Base-by-base conservation (phyloP, 805 yeast genomes). In the Maudiozyma serrabonitensis region DNA sequence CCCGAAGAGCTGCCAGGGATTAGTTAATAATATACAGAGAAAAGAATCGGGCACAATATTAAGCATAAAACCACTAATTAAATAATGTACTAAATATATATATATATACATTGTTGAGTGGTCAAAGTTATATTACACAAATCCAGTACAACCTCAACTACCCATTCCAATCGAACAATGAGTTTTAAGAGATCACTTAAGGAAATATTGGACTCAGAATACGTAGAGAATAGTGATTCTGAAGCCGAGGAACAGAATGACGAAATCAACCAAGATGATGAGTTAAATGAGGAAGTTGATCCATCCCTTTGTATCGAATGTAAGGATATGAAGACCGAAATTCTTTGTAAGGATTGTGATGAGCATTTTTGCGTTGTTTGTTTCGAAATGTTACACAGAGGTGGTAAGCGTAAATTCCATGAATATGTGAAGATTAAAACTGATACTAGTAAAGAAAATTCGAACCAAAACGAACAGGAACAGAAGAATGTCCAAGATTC, bases 361-460 rank as follows among this genome's bases (percentile, higher is more conserved):
- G 91, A 84, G 57, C 71, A 71, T 15, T 84, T 81, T 57, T 84
- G 93, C 64, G 71, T 74, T 31, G 86, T 82, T 3, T 85, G 91
- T 60, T 84, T 76, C 58, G 79, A 73, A 43, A 75, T 82, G 68
- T 71, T 82, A 21, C 93, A 84, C 58, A 73, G 82, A 49, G 82
- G 85, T 31, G 93, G 93, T 16, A 73, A 75, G 48, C 67, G 85
- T 56, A 75, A 74, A 53, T 41, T 53, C 0, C 85, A 80, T 56
- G 61, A 63, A 38, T 65, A 52, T 46, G 57, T 61, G 9, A 67
- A 68, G 46, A 46, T 66, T 18, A 53, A 48, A 1, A 26, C 18
- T 4, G 51, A 46, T 13, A 19, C n/a, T 39, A 23, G 21, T 2
- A 41, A 43, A 21, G 51, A 48, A 50, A 59, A 47, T 47, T 51